These are phyloP conservation scores for Candida vaughaniae DNA, from an alignment of 805 yeast genomes.

Conservation along the genomic window DNA sequence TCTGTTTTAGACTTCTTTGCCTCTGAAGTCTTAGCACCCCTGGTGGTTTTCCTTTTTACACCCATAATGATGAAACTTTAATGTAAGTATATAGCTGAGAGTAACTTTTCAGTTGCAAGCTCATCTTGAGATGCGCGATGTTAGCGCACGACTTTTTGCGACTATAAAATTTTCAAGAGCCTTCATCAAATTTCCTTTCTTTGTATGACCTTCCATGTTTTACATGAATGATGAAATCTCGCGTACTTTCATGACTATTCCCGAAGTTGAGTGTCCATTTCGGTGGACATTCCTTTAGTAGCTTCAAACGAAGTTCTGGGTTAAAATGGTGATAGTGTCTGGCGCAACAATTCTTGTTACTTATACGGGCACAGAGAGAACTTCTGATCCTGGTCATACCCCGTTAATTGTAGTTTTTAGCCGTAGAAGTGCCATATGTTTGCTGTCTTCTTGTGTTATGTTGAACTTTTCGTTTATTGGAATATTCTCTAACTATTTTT, in stretches of 20 bases:
- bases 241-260: slow-evolving; percentile 49
- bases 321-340: slow-evolving; percentile 46
- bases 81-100: too few species aligned
- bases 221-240: slow-evolving; percentile 61
- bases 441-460: not conserved
- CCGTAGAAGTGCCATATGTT: too few species aligned
- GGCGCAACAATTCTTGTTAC: slow-evolving; percentile 53
- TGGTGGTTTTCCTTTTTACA: slow-evolving; percentile 21
- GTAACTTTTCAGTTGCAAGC: too few species aligned
- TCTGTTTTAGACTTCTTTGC: slow-evolving; percentile 2
- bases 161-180: slow-evolving; percentile 3
- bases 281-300: slow-evolving; percentile 33
- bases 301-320: slow-evolving; percentile 36
- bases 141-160: slow-evolving; percentile 2
- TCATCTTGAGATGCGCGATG: slow-evolving; percentile 4
- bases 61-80: slow-evolving; percentile 19
- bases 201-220: slow-evolving; percentile 66
- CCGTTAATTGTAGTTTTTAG: not conserved
- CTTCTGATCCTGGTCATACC: slow-evolving; percentile 39
- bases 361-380: slow-evolving; percentile 42
- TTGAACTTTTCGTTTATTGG: not conserved
- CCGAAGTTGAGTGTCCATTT: slow-evolving; percentile 40
- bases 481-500: too few species aligned
- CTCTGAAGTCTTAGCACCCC: slow-evolving; percentile 5
- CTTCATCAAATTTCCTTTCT: slow-evolving; percentile 2